Percentiles rank a stretch among this genome's conserved stretches.
Evolutionary conservation across 257 asterid genomes (phyloP).

Genomic region (Rauvolfia tetraphylla): DNA sequence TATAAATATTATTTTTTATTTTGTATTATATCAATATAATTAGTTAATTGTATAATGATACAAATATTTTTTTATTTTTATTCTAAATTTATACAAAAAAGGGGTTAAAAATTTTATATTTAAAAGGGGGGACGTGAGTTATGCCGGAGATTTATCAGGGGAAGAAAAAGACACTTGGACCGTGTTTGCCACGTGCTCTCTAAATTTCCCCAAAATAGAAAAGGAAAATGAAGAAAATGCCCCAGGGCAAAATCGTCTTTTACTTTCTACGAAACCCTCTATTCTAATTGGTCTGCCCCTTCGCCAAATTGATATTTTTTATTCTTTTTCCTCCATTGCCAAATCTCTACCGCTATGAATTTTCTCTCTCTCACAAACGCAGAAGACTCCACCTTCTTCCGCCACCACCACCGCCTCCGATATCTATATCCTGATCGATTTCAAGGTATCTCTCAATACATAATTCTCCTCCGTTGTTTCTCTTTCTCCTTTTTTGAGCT

Average conservation of each 20-base stretch:
- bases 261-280: background rate
- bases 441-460: background rate
- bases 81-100: too few species aligned
- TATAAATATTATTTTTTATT: too few species aligned
- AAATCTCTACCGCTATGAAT: background rate
- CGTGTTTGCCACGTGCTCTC: conserved; percentile 5
- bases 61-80: too few species aligned
- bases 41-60: too few species aligned
- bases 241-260: background rate
- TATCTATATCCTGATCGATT: background rate
- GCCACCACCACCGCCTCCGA: background rate
- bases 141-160: too few species aligned
- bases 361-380: background rate
- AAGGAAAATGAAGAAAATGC: background rate
- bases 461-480: background rate
- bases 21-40: too few species aligned
- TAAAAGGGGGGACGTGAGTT: too few species aligned
- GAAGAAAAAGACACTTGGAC: background rate
- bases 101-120: too few species aligned
- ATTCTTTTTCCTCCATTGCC: too few species aligned
- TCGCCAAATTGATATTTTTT: background rate
- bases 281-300: background rate
- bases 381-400: background rate
- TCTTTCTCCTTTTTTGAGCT: background rate
- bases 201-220: background rate